Conservation (phyloP, 2,329 filamentous ascomycete species). For the Teratosphaeria epicoccoides region DNA sequence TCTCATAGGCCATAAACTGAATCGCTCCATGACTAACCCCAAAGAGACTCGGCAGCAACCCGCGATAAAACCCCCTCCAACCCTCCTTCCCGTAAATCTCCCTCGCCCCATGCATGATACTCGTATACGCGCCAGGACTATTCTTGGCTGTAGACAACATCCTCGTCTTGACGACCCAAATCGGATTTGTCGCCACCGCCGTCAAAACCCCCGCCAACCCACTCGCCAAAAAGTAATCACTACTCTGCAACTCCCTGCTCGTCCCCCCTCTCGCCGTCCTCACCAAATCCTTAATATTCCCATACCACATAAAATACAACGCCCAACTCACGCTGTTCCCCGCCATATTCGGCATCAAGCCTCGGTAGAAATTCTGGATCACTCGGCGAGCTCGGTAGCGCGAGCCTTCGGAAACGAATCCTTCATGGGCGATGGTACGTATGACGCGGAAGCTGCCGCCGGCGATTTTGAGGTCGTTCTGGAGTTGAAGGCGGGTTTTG, state of each 20-base stretch:
- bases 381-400: constrained; percentile 1
- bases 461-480: constrained; percentile 13
- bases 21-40: constrained; percentile 88
- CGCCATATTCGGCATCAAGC: constrained; percentile 77
- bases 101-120: constrained; percentile 59
- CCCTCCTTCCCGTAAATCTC: constrained; percentile 64
- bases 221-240: constrained; percentile 73
- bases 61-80: constrained; percentile 71
- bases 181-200: constrained; percentile 77
- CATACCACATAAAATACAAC: constrained; percentile 75
- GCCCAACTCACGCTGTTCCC: constrained; percentile 88
- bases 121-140: constrained; percentile 67
- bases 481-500: constrained; percentile 79
- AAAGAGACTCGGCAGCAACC: constrained; percentile 69
- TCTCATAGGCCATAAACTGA: constrained; percentile 92
- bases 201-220: constrained; percentile 61
- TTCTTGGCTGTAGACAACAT: constrained; percentile 80
- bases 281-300: constrained; percentile 48
- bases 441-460: constrained; percentile 20
- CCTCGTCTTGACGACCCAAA: constrained; percentile 97
- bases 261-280: constrained; percentile 28
- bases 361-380: constrained; percentile 64
- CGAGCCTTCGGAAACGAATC: not conserved
- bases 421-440: constrained; percentile 14
- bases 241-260: constrained; percentile 41